These are phyloP conservation scores for Dothideomycetes sp. DNA, from an alignment of 2,329 filamentous ascomycete species.

Conservation along the genomic window DNA sequence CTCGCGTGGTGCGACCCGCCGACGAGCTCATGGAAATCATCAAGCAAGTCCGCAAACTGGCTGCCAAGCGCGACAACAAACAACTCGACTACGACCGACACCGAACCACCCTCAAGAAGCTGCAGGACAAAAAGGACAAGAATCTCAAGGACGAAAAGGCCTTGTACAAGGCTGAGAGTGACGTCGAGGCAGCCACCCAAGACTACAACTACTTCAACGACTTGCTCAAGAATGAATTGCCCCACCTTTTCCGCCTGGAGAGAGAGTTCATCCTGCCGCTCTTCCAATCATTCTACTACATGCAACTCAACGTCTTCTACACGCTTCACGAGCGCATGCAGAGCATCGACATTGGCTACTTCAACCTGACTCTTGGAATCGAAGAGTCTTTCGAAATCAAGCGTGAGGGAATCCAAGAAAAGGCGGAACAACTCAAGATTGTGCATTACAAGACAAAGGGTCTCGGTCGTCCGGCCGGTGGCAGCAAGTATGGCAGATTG, in stretches of 20 bases:
- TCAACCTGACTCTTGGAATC: conserved; percentile 82
- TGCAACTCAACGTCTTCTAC: conserved; percentile 99
- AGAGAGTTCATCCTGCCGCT: conserved; percentile 91
- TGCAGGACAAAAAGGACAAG: conserved; percentile 97
- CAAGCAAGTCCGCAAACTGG: conserved; percentile 86
- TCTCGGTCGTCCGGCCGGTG: conserved; percentile 17
- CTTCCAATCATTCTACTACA: conserved; percentile 99
- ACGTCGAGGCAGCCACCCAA: conserved; percentile 82
- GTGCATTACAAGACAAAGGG: conserved; percentile 83
- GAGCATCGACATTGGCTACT: conserved; percentile 92
- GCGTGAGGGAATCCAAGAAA: conserved; percentile 77
- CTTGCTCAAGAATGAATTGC: conserved; percentile 88
- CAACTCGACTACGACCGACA: conserved; percentile 93
- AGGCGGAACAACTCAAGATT: conserved; percentile 74
- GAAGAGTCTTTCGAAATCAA: conserved; percentile 86
- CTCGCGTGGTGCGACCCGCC: conserved; percentile 79
- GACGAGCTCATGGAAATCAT: conserved; percentile 91
- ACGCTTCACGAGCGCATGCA: conserved; percentile 98
- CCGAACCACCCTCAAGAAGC: conserved; percentile 73
- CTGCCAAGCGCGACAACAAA: conserved; percentile 89
- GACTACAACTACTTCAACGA: conserved; percentile 99
- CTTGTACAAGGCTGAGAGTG: conserved; percentile 87
- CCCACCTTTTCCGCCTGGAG: conserved; percentile 81
- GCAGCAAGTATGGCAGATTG: conserved; percentile 29
- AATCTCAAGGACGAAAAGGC: conserved; percentile 95